Conservation (phyloP, 371 early-diverging fungal species). For the Mortierella sp. region DNA sequence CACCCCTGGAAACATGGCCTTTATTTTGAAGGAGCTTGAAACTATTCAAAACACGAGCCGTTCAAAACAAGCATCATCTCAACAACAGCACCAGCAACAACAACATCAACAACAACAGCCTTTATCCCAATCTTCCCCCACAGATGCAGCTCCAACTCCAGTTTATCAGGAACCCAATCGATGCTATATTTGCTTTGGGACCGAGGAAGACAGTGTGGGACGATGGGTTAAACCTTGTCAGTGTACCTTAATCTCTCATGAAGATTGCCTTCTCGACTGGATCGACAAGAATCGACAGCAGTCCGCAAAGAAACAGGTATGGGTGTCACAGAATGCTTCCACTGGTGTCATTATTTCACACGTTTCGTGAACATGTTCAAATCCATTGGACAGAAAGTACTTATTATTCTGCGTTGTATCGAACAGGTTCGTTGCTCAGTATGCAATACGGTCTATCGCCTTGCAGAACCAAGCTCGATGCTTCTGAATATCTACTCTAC, state of each 20-base stretch:
- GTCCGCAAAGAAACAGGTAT: conserved; percentile 67
- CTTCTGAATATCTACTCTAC: conserved; percentile 64
- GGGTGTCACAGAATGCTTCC: not conserved
- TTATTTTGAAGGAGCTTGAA: conserved; percentile 41
- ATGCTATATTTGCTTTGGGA: conserved; percentile 80
- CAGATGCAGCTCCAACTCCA: conserved; percentile 7
- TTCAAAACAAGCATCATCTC: conserved; percentile 17
- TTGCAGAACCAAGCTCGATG: conserved; percentile 67
- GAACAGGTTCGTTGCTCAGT: conserved; percentile 80
- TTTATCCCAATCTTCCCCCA: conserved; percentile 4
- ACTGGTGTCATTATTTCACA: too few species aligned
- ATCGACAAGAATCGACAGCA: conserved; percentile 78
- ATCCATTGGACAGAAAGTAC: not conserved
- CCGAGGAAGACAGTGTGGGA: conserved; percentile 68
- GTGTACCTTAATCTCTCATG: conserved; percentile 80
- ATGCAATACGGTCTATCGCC: conserved; percentile 74
- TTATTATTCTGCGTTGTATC: not conserved
- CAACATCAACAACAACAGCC: conserved; percentile 8
- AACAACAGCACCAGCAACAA: conserved; percentile 17
- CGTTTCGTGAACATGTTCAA: not conserved
- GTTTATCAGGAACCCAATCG: conserved; percentile 46
- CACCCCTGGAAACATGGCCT: conserved; percentile 8
- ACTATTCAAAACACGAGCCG: conserved; percentile 22
- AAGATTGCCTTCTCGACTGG: conserved; percentile 83
- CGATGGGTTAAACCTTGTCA: conserved; percentile 82